phyloP scores from a whole-genome alignment of 1,284 basidiomycete species.

The Heterobasidion parviporum region DNA sequence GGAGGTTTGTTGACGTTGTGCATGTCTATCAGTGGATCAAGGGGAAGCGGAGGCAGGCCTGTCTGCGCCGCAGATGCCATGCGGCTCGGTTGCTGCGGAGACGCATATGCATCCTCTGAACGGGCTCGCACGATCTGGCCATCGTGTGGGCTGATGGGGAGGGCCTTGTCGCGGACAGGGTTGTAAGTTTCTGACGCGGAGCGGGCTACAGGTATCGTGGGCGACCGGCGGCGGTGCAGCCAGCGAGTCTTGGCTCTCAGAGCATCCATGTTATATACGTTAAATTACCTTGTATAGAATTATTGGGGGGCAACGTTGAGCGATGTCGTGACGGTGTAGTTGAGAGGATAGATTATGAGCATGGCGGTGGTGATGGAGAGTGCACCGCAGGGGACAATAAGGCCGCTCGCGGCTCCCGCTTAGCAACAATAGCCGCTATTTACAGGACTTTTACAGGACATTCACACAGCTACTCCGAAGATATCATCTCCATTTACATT shows the following conservation, averaged over 20 bases:
- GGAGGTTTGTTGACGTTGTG: background rate
- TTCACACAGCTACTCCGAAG: too few relatives aligned
- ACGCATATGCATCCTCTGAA: background rate
- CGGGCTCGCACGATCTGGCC: background rate
- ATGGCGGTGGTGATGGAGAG: too few relatives aligned
- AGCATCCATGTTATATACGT: background rate
- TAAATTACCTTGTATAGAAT: background rate
- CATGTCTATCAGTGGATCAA: background rate
- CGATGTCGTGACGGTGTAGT: too few relatives aligned
- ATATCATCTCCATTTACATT: too few relatives aligned
- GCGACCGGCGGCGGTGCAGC: background rate
- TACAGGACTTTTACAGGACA: too few relatives aligned
- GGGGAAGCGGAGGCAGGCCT: too few relatives aligned
- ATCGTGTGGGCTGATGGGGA: background rate
- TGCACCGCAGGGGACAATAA: too few relatives aligned
- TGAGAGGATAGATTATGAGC: too few relatives aligned
- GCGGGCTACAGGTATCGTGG: background rate
- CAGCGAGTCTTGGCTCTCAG: background rate
- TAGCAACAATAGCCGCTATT: too few relatives aligned
- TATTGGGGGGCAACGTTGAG: background rate
- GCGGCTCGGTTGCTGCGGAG: too few relatives aligned
- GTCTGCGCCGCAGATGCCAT: too few relatives aligned
- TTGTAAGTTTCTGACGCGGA: background rate
- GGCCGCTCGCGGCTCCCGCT: too few relatives aligned
- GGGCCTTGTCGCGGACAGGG: background rate